Percentiles rank a stretch among this genome's conserved stretches.
phyloP scores from a whole-genome alignment of 2,329 filamentous ascomycete genomes.

The Graphilbum fragrans region DNA sequence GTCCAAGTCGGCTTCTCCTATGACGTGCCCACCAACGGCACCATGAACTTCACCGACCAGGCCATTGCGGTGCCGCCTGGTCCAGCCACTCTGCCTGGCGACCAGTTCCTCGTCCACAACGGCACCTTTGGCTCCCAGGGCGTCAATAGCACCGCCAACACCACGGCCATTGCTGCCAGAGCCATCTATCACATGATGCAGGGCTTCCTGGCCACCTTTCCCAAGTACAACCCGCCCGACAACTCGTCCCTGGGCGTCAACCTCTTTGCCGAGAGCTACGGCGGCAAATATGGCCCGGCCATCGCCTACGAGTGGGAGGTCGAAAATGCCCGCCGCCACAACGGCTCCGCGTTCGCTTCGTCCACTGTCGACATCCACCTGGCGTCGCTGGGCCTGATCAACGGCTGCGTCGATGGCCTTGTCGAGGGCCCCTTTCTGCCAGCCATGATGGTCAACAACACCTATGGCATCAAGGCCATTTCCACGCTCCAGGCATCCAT shows the following conservation, averaged over 20 bases:
- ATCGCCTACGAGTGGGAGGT: constrained; percentile 47
- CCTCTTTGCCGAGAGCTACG: constrained; percentile 58
- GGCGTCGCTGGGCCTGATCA: constrained; percentile 54
- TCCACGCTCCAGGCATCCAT: constrained; percentile 35
- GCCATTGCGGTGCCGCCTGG: constrained; percentile 23
- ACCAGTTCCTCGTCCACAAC: constrained; percentile 32
- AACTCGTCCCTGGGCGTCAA: constrained; percentile 43
- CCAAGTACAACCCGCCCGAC: constrained; percentile 40
- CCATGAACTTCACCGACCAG: constrained; percentile 33
- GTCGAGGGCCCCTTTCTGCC: constrained; percentile 47
- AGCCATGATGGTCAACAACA: constrained; percentile 48
- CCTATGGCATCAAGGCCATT: constrained; percentile 50
- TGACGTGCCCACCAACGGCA: constrained; percentile 51
- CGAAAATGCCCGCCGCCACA: constrained; percentile 47
- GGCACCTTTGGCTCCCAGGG: constrained; percentile 53
- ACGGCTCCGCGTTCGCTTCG: constrained; percentile 34
- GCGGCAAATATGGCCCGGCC: constrained; percentile 56
- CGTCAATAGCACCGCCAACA: constrained; percentile 36
- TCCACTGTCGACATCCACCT: constrained; percentile 33
- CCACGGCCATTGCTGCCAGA: constrained; percentile 41
- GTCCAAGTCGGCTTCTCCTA: constrained; percentile 60
- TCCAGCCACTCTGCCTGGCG: constrained; percentile 8
- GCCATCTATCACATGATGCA: constrained; percentile 56
- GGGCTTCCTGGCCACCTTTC: constrained; percentile 45
- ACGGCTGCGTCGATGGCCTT: constrained; percentile 56